Conservation (phyloP, 2,329 filamentous ascomycete genomes). For the Dactylellina parvicollis region DNA sequence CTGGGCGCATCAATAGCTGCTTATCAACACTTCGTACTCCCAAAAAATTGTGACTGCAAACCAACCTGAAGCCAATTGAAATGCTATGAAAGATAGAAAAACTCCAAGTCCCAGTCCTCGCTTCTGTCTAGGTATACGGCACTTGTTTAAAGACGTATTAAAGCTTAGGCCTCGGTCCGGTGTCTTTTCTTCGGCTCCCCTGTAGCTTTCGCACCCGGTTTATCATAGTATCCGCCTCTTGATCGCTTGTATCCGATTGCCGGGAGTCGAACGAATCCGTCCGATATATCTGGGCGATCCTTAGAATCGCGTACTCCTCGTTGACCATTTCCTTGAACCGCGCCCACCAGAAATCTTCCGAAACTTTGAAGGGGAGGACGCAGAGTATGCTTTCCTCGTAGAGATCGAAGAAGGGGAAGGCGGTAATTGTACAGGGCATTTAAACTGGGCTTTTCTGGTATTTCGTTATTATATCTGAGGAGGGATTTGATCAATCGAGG, state of each 20-base stretch:
- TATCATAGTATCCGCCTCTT: slow-evolving; percentile 20
- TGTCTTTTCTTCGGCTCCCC: no score
- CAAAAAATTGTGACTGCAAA: no score
- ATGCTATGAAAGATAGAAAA: no score
- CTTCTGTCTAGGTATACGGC: no score
- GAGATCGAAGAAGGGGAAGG: slow-evolving; percentile 46
- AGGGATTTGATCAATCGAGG: no score
- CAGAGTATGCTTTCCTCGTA: slow-evolving; percentile 45
- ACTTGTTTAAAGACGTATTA: no score
- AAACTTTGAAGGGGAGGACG: slow-evolving; percentile 19
- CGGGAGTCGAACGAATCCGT: neutral
- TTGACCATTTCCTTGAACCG: slow-evolving; percentile 37
- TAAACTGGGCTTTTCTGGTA: slow-evolving; percentile 3
- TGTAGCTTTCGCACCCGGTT: no score
- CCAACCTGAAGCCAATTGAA: no score
- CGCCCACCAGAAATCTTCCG: slow-evolving; percentile 37
- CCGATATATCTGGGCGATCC: slow-evolving; percentile 27
- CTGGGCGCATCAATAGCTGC: no score
- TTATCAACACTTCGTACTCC: no score
- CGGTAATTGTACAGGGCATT: slow-evolving; percentile 33
- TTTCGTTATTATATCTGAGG: neutral
- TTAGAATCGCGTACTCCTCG: slow-evolving; percentile 42
- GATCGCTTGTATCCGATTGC: neutral
- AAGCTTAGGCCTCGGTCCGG: no score
- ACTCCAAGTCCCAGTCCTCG: no score